Base-by-base conservation (phyloP, 257 asterid genomes). In the Jaltomata sinuosa region DNA sequence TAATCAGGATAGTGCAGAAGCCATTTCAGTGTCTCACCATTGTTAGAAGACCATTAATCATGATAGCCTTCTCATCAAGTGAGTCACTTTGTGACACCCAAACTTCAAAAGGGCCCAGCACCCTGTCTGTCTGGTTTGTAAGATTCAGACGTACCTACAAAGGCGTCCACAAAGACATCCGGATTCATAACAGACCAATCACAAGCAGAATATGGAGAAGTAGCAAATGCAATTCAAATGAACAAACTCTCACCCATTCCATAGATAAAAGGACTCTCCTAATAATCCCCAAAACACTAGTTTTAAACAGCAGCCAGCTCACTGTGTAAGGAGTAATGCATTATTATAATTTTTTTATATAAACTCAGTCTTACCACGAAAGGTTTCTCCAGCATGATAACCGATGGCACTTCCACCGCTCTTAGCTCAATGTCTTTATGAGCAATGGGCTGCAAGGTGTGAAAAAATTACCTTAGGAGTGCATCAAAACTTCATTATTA, bases 41-140 rank as follows among this genome's bases (percentile, higher is more conserved):
- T 85, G 86, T 92, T 88, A 93, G 98, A 85, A 94, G 94, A 87
- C 99, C 99, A 91, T 94, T 94, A 89, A 96, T 90, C 97, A 96
- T 85, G n/a, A 94, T 89, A 78, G 95, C 91, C 88, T 86, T 94
- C 88, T 88, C 98, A 87, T 93, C 97, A 31, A 90, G 93, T 83
- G 94, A 89, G 87, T 90, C 97, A 65, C 89, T 88, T 85, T 93
- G 95, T 40, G 98, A 90, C 85, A 94, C 47, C 94, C 94, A 91
- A 84, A 94, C 95, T 91, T 94, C 95, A 85, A 96, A 94, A 62
- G 99, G 98, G 11, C 99, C 99, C 88, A 96, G 87, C 62, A 92
- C 89, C 76, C 97, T 92, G 68, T 96, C 99, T 16, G 97, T 92
- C 93, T 90, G 91, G 88, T 94, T 96, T 82, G 85, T 57, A 64